phyloP scores from a whole-genome alignment of 768 basidiomycete genomes.

The Holtermanniella nyarrowii region DNA sequence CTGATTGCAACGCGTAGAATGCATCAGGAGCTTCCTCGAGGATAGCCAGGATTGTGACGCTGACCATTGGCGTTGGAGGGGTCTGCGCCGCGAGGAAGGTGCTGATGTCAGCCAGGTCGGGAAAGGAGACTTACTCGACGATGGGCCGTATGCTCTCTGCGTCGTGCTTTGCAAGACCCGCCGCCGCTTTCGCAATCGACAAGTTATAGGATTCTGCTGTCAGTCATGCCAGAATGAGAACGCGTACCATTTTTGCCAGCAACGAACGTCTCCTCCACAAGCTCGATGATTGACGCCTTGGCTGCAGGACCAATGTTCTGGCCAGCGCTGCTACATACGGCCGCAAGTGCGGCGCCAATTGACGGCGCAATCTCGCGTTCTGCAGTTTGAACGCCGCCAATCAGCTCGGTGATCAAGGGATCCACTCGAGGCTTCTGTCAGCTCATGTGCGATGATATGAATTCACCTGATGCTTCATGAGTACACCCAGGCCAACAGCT shows the following conservation, averaged over 20 bases:
- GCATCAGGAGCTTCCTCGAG: conserved; percentile 47
- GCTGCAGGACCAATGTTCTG: conserved; percentile 68
- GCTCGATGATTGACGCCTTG: conserved; percentile 59
- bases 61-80: conserved; percentile 48
- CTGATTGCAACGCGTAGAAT: conserved; percentile 56
- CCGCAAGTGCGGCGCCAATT: conserved; percentile 62
- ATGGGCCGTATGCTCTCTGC: conserved; percentile 57
- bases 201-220: conserved; percentile 58
- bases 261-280: conserved; percentile 64
- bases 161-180: conserved; percentile 51
- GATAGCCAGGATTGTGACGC: conserved; percentile 34
- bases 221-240: neutral
- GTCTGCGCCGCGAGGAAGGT: conserved; percentile 59
- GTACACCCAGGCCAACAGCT: conserved; percentile 68
- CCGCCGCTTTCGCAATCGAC: conserved; percentile 55
- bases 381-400: conserved; percentile 41
- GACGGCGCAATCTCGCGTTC: conserved; percentile 67
- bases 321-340: conserved; percentile 60
- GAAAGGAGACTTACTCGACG: conserved; percentile 50
- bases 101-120: conserved; percentile 40
- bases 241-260: conserved; percentile 22
- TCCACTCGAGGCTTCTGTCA: conserved; percentile 58
- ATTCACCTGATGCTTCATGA: conserved; percentile 62
- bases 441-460: neutral
- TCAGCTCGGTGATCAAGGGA: conserved; percentile 82